These are phyloP conservation scores for Pythium scleroteichum DNA, from an alignment of 352 stramenopile species.

Conservation along the genomic window DNA sequence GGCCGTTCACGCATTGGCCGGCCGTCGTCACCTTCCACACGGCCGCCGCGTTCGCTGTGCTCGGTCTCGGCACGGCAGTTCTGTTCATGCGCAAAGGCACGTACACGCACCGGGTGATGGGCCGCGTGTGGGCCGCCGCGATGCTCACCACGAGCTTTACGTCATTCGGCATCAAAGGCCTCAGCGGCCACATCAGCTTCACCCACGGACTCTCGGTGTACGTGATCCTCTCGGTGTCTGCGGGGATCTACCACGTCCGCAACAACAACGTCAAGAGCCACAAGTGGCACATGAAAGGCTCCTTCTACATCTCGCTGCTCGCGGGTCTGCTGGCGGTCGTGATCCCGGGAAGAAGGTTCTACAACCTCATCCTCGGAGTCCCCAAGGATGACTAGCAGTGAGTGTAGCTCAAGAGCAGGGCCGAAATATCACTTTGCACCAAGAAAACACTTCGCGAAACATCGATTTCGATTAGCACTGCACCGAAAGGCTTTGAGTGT, in stretches of 20 bases:
- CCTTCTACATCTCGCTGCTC: conserved; percentile 2
- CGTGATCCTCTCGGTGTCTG: conserved; percentile 1
- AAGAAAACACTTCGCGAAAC: too few relatives aligned
- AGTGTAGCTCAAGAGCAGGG: too few relatives aligned
- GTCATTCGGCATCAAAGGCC: conserved; percentile 10
- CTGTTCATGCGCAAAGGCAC: conserved; percentile 15
- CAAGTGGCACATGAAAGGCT: conserved; percentile 11
- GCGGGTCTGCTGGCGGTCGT: conserved; percentile 4
- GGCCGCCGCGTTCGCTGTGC: conserved; percentile 1
- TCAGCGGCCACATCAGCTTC: conserved; percentile 6
- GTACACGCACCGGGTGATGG: conserved; percentile 4
- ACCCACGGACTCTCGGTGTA: conserved; percentile 19
- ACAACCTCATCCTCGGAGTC: conserved; percentile 9
- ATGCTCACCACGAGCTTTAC: conserved; percentile 16
- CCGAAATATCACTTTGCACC: too few relatives aligned
- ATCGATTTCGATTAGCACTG: too few relatives aligned
- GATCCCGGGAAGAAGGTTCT: conserved; percentile 8
- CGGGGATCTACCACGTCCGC: conserved; percentile 14
- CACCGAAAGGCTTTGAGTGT: too few relatives aligned
- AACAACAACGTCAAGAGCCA: conserved; percentile 7
- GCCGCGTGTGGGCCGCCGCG: conserved; percentile 10
- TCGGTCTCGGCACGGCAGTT: conserved; percentile 12
- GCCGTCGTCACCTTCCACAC: conserved; percentile 11
- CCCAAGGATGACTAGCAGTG: conserved; percentile 7
- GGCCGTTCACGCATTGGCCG: conserved; percentile 11